Evolutionary conservation across 306 rosid genomes (phyloP), one percentile per base, ranked within the genome.

Genomic region (Calophaca sinica): DNA sequence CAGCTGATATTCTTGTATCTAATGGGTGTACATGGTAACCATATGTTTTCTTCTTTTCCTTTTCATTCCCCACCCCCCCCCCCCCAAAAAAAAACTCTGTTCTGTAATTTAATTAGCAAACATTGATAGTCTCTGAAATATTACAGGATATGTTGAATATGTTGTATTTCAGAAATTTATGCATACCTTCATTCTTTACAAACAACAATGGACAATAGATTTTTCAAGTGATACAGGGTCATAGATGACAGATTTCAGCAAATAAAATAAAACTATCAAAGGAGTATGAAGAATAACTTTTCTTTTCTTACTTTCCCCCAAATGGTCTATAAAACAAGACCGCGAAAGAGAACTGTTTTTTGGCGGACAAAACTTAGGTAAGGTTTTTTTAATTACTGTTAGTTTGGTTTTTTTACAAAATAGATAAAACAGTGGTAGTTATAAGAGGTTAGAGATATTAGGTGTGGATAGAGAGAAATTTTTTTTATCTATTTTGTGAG

Each of bases 21-120:
- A 87, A 76, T 84, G 87, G 82, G 2, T 42, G 9, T 93, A 93
- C 84, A 93, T 88, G 87, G 87, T 93, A 86, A 86, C 79, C 84
- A 82, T 84, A 88, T 89, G 79, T 84, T 84, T 71, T 72, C 75
- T 73, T 73, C 48, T 44, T 58, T 50, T 52, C 9, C 11, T 69
- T 64, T 68, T 39, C 32, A 55, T 52, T 69, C 49, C 51, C 50
- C 45, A 8, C 31, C 20, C 20, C 57, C 41, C 9, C 26, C 26
- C 26, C 26, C 26, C 26, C 26, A 20, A 20, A 20, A 20, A 20
- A 20, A 20, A 20, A n/a, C 57, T 65, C 8, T 55, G 81, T 75
- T 78, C 39, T 84, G 94, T 82, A 84, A 84, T 84, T 84, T 79
- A 81, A 62, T 84, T 69, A 77, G 67, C 75, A 63, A 70, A 72